Conservation (phyloP, 257 asterid species). For the Eustoma russellianum region DNA sequence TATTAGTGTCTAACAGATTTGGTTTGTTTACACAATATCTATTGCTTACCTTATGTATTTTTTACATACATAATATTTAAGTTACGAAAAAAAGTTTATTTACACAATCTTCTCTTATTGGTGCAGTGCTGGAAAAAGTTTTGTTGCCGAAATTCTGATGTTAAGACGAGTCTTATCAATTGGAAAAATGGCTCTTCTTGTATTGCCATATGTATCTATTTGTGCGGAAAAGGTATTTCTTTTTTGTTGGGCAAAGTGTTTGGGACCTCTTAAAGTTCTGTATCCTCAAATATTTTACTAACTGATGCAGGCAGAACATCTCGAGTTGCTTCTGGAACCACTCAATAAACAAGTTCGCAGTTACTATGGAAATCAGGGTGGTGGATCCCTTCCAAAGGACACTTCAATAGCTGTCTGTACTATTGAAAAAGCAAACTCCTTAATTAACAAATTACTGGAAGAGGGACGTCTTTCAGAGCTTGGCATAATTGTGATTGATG, state of each 20-base stretch:
- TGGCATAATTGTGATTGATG: conserved; percentile 97
- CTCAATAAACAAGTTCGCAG: conserved; percentile 85
- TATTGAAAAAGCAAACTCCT: conserved; percentile 93
- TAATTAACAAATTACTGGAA: conserved; percentile 77
- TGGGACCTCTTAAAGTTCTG: conserved; percentile 2
- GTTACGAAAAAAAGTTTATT: too few relatives aligned
- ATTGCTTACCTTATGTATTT: neutral
- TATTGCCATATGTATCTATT: conserved; percentile 91
- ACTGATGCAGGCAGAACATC: conserved; percentile 76
- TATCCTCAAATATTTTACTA: conserved; percentile 8
- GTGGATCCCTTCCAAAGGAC: conserved; percentile 88
- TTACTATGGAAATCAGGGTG: conserved; percentile 97
- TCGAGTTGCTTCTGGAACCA: conserved; percentile 82
- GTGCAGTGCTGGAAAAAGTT: conserved; percentile 93
- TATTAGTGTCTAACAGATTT: neutral
- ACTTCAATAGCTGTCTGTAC: conserved; percentile 95
- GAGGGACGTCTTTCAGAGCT: conserved; percentile 93
- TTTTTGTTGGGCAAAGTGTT: neutral
- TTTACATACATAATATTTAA: too few relatives aligned
- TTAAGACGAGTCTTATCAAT: conserved; percentile 70
- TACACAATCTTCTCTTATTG: conserved; percentile 6
- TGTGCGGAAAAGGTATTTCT: conserved; percentile 82
- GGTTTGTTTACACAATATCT: neutral
- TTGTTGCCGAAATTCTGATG: conserved; percentile 96
- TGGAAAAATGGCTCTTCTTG: conserved; percentile 91